Evolutionary conservation across 495 filamentous ascomycete species (phyloP), one percentile per base, ranked within the genome.

Genomic region (Annulohypoxylon nitens): DNA sequence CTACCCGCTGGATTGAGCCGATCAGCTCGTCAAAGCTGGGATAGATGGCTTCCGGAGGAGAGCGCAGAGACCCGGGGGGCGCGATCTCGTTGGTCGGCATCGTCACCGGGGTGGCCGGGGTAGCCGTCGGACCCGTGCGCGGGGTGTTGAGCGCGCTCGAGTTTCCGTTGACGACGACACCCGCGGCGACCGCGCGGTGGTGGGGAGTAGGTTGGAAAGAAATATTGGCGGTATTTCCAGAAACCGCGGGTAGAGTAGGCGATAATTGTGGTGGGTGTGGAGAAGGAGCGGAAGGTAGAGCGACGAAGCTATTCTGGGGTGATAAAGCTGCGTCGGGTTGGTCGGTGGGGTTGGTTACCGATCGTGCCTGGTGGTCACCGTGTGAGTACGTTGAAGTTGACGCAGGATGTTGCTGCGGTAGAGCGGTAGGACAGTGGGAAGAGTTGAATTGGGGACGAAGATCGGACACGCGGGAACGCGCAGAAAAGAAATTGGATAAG

Each of bases 1-100:
- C 84, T 0, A 79, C 76, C 7, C 78, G 77, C 67, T 86, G 84
- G 6, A 86, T 81, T 2, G 82, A 71, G 6, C 62, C 66, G 16
- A 86, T 80, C 14, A 86, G 78, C 34, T 84, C 84, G 0, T 86
- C 83, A 60, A 85, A 86, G 58, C 73, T 79, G 16, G 75, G 64
- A 62, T 81, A 86, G 69, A 86, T 83, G 26, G 80, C 81, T 63
- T 86, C 84, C 51, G 83, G 82, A 47, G 84, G 84, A 16, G 84
- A 83, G n/a, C 75, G 79, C 14, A 86, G 70, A 43, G 79, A 67
- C 16, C 75, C 76, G 16, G 79, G 78, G 73, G 74, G 79, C 18
- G 79, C 74, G 65, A 80, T 78, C 12, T 79, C 76, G 8, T 75
- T 74, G 23, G 74, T 48, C 2, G 74, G 48, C 63, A 77, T 73